A percentile compares a stretch with the other conserved stretches of the same genome.
Conservation (phyloP, 305 asterid genomes). For the Euphrasia arctica region DNA sequence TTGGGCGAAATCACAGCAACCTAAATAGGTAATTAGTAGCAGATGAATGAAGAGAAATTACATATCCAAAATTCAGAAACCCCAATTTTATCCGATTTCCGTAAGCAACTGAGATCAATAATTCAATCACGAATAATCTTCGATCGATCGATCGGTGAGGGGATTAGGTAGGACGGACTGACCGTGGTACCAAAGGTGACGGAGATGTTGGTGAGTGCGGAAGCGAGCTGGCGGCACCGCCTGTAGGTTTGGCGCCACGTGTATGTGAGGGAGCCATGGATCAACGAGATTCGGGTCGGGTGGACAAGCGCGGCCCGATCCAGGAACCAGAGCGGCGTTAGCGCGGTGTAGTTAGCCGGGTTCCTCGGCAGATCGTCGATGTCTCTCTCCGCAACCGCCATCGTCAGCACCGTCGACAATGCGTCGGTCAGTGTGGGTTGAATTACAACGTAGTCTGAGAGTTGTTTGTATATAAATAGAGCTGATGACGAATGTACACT, state of each 20-base stretch:
- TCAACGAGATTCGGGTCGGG: conserved; percentile 46
- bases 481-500: too few relatives aligned
- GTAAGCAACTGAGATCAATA: too few relatives aligned
- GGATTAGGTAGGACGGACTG: conserved; percentile 7
- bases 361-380: conserved; percentile 66
- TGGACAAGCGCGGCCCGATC: conserved; percentile 57
- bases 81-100: too few relatives aligned
- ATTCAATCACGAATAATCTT: not conserved
- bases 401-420: not conserved
- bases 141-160: not conserved
- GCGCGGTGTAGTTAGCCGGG: conserved; percentile 47
- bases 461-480: too few relatives aligned
- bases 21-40: conserved; percentile 23
- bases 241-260: conserved; percentile 67
- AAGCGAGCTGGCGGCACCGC: conserved; percentile 69
- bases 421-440: too few relatives aligned
- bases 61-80: too few relatives aligned
- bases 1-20: conserved; percentile 77
- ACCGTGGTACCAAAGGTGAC: conserved; percentile 62
- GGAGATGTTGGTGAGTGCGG: conserved; percentile 51
- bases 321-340: conserved; percentile 59
- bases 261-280: conserved; percentile 47
- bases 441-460: too few relatives aligned
- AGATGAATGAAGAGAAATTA: too few relatives aligned
- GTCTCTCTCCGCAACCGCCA: conserved; percentile 42